Evolutionary conservation across 2,329 filamentous ascomycete genomes (phyloP).

Genomic region (Penicillium sp.): DNA sequence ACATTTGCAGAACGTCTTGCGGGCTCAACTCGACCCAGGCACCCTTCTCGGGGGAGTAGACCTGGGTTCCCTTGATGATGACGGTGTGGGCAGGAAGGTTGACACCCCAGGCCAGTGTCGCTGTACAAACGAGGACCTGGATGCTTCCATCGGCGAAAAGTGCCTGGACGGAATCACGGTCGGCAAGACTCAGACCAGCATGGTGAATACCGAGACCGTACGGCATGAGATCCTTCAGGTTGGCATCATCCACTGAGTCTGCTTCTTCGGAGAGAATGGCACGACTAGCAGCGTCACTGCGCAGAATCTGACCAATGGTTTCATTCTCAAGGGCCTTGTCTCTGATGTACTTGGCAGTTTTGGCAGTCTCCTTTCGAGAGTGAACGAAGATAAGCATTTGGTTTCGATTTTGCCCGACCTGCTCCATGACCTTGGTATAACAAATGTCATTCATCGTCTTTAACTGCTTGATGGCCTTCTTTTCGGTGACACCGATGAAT

Average conservation of each 20-base stretch:
- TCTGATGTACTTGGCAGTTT: constrained; percentile 92
- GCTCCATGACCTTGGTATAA: constrained; percentile 95
- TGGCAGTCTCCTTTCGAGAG: constrained; percentile 95
- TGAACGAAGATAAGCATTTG: constrained; percentile 99
- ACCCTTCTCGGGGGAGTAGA: constrained; percentile 97
- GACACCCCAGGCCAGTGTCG: constrained; percentile 98
- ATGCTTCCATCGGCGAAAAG: constrained; percentile 88
- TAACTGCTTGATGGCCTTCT: constrained; percentile 97
- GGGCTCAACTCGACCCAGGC: constrained; percentile 97
- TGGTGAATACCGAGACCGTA: constrained; percentile 99
- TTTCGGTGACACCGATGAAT: constrained; percentile 95
- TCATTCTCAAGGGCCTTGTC: constrained; percentile 97
- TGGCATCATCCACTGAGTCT: constrained; percentile 75
- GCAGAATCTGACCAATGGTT: constrained; percentile 92
- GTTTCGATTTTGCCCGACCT: constrained; percentile 87
- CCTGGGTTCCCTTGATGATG: constrained; percentile 97
- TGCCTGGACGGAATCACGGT: constrained; percentile 92
- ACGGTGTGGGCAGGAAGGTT: constrained; percentile 97
- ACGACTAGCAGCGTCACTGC: constrained; percentile 85
- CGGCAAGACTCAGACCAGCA: constrained; percentile 92
- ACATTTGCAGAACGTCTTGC: constrained; percentile 97
- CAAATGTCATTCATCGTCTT: constrained; percentile 99
- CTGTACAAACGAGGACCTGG: constrained; percentile 93
- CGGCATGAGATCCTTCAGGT: constrained; percentile 89
- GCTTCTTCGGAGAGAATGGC: constrained; percentile 86